Evolutionary conservation across 2,329 filamentous ascomycete genomes (phyloP), one percentile per base, ranked within the genome.

Genomic region (Tolypocladium paradoxum): DNA sequence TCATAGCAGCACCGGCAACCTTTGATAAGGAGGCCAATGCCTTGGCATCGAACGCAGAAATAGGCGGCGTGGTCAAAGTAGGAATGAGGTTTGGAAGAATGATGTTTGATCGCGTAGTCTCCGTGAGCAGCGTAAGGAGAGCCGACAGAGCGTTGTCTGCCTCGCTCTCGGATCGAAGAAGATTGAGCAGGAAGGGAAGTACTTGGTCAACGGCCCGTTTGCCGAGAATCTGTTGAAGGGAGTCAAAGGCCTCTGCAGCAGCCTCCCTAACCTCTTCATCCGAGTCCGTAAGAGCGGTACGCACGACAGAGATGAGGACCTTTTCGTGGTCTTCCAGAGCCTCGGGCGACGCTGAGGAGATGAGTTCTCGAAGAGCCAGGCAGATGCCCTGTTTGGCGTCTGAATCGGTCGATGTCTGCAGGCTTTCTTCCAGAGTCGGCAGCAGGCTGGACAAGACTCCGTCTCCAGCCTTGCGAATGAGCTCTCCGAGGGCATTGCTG

Each of bases 381-480:
- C 93, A 97, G 59, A 99, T 99, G 70, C 93, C 93, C 71, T 99
- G 91, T 72, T 90, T 93, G 56, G 92, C 87, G 72, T 97, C 91
- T 38, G 88, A 85, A 69, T 97, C 93, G 36, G 85, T 92, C 20
- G 92, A 91, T 1, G 82, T 87, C 62, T 93, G 85, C 52, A 99
- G 77, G 37, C 92, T 90, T 67, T 95, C 90, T 67, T 97, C 91
- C 49, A 99, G 81, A 35, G 91, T 95, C 33, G 93, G 93, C 56
- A 99, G 74, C 55, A 99, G 74, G 45, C 83, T 95, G 27, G 90
- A 83, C 57, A 99, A 77, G 54, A 99, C 91, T 53, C 90, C 87
- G 68, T 99, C 93, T 56, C 95, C 93, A 64, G 93, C 92, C 71
- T 96, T 96, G 64, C 93, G 86, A 64, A 99, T 97, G 60, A 99